Conservation (phyloP, 345 rosid species). For the Gossypium raimondii region DNA sequence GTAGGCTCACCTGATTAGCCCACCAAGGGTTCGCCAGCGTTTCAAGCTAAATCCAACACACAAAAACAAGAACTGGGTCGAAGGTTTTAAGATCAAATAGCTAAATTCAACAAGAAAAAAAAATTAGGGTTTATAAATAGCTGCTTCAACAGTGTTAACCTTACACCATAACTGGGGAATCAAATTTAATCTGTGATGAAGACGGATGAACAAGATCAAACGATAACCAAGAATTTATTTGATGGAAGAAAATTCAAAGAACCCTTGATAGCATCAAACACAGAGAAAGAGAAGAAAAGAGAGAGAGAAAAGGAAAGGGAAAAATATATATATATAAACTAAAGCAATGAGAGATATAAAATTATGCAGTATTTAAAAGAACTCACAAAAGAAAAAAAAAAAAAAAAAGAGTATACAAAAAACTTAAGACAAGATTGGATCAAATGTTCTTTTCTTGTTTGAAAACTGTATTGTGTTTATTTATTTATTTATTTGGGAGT, state of each 20-base stretch:
- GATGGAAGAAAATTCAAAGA: slow-evolving; percentile 8
- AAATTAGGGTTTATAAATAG: not conserved
- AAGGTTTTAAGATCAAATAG: slow-evolving; percentile 10
- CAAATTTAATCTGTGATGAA: slow-evolving; percentile 18
- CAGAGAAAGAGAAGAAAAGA: not conserved
- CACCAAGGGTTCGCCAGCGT: slow-evolving; percentile 80
- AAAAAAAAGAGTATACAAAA: not conserved
- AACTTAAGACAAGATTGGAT: slow-evolving; percentile 15
- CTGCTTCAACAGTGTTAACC: not conserved
- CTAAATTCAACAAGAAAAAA: not conserved
- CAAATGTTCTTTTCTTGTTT: slow-evolving; percentile 11
- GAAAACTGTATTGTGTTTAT: slow-evolving; percentile 19
- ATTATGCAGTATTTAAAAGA: slow-evolving; percentile 18
- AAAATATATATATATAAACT: not conserved
- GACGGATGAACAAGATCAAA: slow-evolving; percentile 17
- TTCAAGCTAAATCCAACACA: slow-evolving; percentile 5
- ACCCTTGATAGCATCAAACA: slow-evolving; percentile 24
- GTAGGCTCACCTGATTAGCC: slow-evolving; percentile 55
- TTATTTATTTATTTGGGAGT: not conserved
- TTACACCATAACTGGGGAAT: slow-evolving; percentile 26
- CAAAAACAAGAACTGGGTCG: not conserved
- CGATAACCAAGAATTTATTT: slow-evolving; percentile 12
- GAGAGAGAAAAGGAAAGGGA: not conserved
- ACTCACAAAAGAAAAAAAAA: not conserved
- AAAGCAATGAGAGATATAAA: slow-evolving; percentile 15